These are phyloP conservation scores for Globisporangium megalacanthum DNA, from an alignment of 352 stramenopile genomes.

Conservation along the genomic window DNA sequence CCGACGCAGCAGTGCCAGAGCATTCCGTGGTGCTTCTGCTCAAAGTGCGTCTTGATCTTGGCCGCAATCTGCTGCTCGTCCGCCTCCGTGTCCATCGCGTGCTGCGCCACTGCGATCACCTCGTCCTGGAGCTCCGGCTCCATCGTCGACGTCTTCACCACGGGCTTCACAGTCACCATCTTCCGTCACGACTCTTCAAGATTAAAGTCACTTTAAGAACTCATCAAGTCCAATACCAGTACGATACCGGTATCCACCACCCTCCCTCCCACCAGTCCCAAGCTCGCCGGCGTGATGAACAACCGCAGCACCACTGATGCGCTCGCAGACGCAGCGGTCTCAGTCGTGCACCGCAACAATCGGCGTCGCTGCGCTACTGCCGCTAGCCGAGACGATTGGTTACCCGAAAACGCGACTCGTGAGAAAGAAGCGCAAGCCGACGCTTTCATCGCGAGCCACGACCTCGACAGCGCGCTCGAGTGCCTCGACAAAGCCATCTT, in stretches of 20 bases:
- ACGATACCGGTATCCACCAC: too few relatives aligned
- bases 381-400: slow-evolving; percentile 25
- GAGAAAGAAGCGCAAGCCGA: slow-evolving; percentile 46
- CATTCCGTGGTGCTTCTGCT: slow-evolving; percentile 88
- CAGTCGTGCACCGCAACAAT: neutral
- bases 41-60: slow-evolving; percentile 90
- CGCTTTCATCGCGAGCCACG: slow-evolving; percentile 17
- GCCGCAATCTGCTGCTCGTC: slow-evolving; percentile 89
- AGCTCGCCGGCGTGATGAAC: neutral
- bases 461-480: slow-evolving; percentile 44
- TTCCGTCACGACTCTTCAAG: neutral
- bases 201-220: too few relatives aligned
- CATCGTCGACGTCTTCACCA: slow-evolving; percentile 87
- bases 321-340: neutral
- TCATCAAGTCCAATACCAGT: too few relatives aligned
- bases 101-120: slow-evolving; percentile 71
- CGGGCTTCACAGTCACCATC: slow-evolving; percentile 60
- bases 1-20: slow-evolving; percentile 95
- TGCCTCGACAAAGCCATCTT: slow-evolving; percentile 77
- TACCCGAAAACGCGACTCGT: slow-evolving; percentile 39
- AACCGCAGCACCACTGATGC: neutral
- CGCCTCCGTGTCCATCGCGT: slow-evolving; percentile 72
- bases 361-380: neutral
- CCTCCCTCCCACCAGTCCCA: too few relatives aligned
- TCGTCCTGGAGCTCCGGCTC: slow-evolving; percentile 83